Conservation (phyloP, 768 basidiomycete species). For the Ramaria sp. region DNA sequence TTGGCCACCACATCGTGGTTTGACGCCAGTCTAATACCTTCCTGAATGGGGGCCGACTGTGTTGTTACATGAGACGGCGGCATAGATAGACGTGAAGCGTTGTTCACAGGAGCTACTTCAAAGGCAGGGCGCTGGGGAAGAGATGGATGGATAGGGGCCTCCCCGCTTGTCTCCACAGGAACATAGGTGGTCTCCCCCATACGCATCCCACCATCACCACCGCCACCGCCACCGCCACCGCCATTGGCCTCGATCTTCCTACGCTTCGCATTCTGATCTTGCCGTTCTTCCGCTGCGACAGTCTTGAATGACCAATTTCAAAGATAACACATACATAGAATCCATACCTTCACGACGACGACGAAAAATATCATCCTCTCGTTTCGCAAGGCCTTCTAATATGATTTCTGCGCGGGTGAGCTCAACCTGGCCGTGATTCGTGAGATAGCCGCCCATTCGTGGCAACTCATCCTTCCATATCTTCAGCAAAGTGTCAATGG, state of each 20-base stretch:
- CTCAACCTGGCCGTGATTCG: slow-evolving; percentile 85
- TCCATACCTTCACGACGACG: slow-evolving; percentile 82
- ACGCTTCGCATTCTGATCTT: slow-evolving; percentile 84
- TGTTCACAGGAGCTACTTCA: slow-evolving; percentile 57
- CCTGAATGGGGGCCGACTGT: slow-evolving; percentile 10
- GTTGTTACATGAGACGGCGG: not conserved
- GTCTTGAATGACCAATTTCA: not conserved
- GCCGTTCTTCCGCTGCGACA: slow-evolving; percentile 77
- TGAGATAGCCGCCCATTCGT: slow-evolving; percentile 95
- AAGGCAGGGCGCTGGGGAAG: slow-evolving; percentile 54
- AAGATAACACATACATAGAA: slow-evolving; percentile 12
- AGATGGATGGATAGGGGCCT: slow-evolving; percentile 39
- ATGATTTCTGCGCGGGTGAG: slow-evolving; percentile 85
- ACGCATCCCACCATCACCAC: slow-evolving; percentile 2
- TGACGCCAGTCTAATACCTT: slow-evolving; percentile 41
- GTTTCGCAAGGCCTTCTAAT: slow-evolving; percentile 85
- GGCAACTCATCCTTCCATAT: slow-evolving; percentile 94
- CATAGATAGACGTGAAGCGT: not conserved
- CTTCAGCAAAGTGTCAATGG: slow-evolving; percentile 90
- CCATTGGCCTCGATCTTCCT: slow-evolving; percentile 50
- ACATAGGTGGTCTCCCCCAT: slow-evolving; percentile 8
- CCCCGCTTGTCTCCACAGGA: slow-evolving; percentile 9
- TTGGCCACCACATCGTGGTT: slow-evolving; percentile 88
- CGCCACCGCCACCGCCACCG: not conserved
- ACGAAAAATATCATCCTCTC: slow-evolving; percentile 94